A percentile compares a stretch with the other conserved stretches of the same genome.
These are phyloP conservation scores for Hyphopichia burtonii DNA, from an alignment of 1,139 yeast genomes.

Conservation along the genomic window DNA sequence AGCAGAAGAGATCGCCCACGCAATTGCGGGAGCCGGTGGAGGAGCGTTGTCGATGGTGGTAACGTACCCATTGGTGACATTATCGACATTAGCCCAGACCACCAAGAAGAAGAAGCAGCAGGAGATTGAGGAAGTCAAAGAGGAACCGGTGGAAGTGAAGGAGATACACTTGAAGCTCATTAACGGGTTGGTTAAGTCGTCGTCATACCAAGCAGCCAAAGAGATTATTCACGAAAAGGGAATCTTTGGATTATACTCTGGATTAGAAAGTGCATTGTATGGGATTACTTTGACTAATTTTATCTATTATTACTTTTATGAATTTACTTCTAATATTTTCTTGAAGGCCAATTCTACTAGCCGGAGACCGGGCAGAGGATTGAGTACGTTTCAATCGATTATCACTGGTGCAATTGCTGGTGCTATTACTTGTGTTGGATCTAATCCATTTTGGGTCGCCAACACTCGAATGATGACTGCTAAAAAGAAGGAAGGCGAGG, in stretches of 20 bases:
- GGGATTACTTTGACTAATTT: slow-evolving; percentile 87
- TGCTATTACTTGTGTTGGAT: slow-evolving; percentile 73
- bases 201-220: slow-evolving; percentile 36
- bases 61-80: slow-evolving; percentile 81
- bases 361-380: slow-evolving; percentile 31
- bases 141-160: slow-evolving; percentile 9
- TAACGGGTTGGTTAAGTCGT: slow-evolving; percentile 17
- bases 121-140: slow-evolving; percentile 15
- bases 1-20: slow-evolving; percentile 65
- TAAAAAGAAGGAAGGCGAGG: slow-evolving; percentile 27
- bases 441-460: slow-evolving; percentile 97
- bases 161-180: slow-evolving; percentile 19
- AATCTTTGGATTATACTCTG: slow-evolving; percentile 72
- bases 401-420: slow-evolving; percentile 86
- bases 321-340: slow-evolving; percentile 59
- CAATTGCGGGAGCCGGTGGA: slow-evolving; percentile 90
- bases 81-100: slow-evolving; percentile 84
- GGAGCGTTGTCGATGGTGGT: slow-evolving; percentile 85
- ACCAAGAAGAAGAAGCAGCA: slow-evolving; percentile 39
- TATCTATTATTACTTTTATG: slow-evolving; percentile 88
- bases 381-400: slow-evolving; percentile 71
- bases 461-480: slow-evolving; percentile 81
- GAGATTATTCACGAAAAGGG: slow-evolving; percentile 63
- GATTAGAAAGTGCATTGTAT: slow-evolving; percentile 81
- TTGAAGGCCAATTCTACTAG: slow-evolving; percentile 36